Base-by-base conservation (phyloP, 441 rosid genomes). In the Viola pubescens region DNA sequence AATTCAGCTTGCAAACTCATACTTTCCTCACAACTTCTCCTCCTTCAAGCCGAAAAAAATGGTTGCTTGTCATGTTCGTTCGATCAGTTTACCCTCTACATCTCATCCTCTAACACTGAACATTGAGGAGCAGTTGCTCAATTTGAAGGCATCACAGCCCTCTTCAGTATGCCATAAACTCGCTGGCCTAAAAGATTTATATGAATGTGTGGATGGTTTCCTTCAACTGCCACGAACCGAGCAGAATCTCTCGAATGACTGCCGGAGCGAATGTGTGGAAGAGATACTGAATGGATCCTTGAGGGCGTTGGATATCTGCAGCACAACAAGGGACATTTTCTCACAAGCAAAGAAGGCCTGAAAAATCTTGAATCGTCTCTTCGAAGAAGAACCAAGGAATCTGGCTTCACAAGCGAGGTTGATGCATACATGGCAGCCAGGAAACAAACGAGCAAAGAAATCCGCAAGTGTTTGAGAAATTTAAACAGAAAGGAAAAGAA, bases 1-100 rank as follows among this genome's bases (percentile, higher is more conserved):
- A 63, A 63, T 1, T 6, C 7, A 37, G 52, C 2, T 53, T 53
- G 39, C 10, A 37, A 14, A 37, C 53, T 46, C 46, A 53, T 0
- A 43, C 19, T 16, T 16, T 16, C 19, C 19, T 16, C 19, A 16
- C 19, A 16, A 44, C 48, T 42, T 11, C 9, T 37, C 7, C 4
- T 48, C 4, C 38, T 11, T 7, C 37, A 10, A 1, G 12, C 7
- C 5, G 9, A 3, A 49, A 1, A 49, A 51, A 52, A 42, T 61
- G 57, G 64, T 16, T 16, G 19, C 1, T 16, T 16, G 19, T 16
- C 19, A 16, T 16, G 19, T 48, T 64, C 78, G 81, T 1, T 79
- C 79, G 4, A 64, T 70, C 64, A 83, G 82, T 69, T 64, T 71
- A 3, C 85, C 83, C 7, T 49, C 81, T 5, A 77, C 61, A 19